phyloP scores from a whole-genome alignment of 805 yeast genomes.

The Cyberlindnera nakhonratchasimensis region DNA sequence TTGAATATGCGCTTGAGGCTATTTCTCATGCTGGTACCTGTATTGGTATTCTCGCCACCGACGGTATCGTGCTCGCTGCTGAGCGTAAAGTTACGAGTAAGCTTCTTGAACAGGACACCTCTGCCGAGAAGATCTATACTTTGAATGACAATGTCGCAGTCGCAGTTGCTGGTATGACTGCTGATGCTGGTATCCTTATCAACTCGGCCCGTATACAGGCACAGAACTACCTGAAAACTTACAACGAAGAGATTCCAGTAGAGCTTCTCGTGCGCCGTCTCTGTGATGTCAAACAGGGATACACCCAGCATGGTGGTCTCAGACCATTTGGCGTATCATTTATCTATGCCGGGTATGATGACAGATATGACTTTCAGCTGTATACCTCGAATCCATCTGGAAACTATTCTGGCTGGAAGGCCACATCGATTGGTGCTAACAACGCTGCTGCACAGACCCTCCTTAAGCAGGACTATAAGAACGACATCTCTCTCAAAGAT shows the following conservation, averaged over 20 bases:
- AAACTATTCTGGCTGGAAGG: constrained; percentile 97
- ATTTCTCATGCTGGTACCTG: constrained; percentile 97
- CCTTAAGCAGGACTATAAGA: constrained; percentile 91
- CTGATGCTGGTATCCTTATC: constrained; percentile 91
- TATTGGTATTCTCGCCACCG: constrained; percentile 84
- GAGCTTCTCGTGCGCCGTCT: constrained; percentile 83
- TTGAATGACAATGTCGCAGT: constrained; percentile 80
- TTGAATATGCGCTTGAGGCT: constrained; percentile 96
- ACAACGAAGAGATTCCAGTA: constrained; percentile 92
- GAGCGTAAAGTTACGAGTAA: constrained; percentile 94
- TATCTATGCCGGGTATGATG: constrained; percentile 94
- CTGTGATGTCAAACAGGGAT: constrained; percentile 95
- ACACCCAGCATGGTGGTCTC: constrained; percentile 97
- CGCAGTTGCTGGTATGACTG: constrained; percentile 97
- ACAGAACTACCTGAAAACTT: constrained; percentile 79
- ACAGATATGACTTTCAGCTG: constrained; percentile 82
- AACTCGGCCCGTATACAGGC: constrained; percentile 83
- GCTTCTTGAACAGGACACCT: constrained; percentile 87
- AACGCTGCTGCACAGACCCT: constrained; percentile 94
- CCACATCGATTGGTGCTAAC: constrained; percentile 95
- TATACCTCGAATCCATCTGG: constrained; percentile 97
- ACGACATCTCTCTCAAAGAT: constrained; percentile 65
- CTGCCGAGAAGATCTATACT: constrained; percentile 88
- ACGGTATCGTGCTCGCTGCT: constrained; percentile 93
- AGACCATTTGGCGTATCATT: constrained; percentile 98